phyloP scores from a whole-genome alignment of 257 asterid genomes.

The Plectranthus barbatus region DNA sequence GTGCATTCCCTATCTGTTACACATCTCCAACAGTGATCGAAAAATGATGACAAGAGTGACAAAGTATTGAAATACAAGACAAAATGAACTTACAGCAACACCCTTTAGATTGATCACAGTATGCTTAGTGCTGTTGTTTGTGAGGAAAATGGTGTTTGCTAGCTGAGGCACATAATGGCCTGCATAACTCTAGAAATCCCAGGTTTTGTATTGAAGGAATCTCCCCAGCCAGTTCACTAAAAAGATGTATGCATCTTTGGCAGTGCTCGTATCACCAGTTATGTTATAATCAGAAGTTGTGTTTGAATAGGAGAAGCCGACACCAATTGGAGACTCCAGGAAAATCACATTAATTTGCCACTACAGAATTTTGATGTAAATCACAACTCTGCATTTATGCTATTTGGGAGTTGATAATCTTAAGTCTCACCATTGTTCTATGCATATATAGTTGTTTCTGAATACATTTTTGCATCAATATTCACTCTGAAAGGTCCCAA shows the following conservation, averaged over 20 bases:
- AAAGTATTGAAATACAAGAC: too few species aligned
- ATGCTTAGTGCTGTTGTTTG: slow-evolving; percentile 19
- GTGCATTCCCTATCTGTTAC: slow-evolving; percentile 31
- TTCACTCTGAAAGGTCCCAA: slow-evolving; percentile 41
- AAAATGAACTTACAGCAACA: slow-evolving; percentile 26
- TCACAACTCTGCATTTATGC: neutral
- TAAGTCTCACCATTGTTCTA: slow-evolving; percentile 33
- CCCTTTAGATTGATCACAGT: slow-evolving; percentile 35
- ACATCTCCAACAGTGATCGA: too few species aligned
- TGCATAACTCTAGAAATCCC: slow-evolving; percentile 39
- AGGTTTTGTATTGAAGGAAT: slow-evolving; percentile 29
- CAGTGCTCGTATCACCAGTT: slow-evolving; percentile 26
- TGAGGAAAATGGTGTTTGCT: slow-evolving; percentile 20
- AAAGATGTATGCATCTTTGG: slow-evolving; percentile 31
- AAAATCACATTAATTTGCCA: slow-evolving; percentile 37
- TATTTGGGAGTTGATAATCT: neutral
- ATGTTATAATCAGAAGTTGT: slow-evolving; percentile 15
- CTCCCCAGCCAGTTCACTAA: slow-evolving; percentile 42
- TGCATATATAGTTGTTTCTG: slow-evolving; percentile 20
- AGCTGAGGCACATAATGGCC: slow-evolving; percentile 43
- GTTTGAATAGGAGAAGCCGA: slow-evolving; percentile 53
- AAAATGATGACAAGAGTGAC: neutral
- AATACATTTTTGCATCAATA: slow-evolving; percentile 32
- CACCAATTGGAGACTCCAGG: slow-evolving; percentile 44
- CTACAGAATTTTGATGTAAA: slow-evolving; percentile 9